A percentile compares a stretch with the other conserved stretches of the same genome.
Conservation (phyloP, 2,329 filamentous ascomycete species). For the Alternaria gaisen region DNA sequence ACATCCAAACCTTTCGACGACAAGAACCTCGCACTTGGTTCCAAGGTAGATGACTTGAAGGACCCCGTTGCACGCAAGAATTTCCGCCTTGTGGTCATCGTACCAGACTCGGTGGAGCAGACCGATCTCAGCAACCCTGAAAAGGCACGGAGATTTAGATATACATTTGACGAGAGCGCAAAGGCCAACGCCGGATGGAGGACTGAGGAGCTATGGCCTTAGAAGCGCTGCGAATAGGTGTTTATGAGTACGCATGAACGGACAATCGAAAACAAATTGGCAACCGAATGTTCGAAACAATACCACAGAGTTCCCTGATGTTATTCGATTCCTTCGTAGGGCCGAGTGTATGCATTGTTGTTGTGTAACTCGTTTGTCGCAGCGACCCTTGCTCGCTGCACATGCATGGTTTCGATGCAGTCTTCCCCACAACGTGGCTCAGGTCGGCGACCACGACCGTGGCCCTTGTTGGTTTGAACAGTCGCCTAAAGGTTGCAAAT, state of each 20-base stretch:
- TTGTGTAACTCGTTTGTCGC: conserved; percentile 8
- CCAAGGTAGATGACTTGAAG: conserved; percentile 74
- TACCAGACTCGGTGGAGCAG: conserved; percentile 78
- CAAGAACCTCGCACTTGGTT: conserved; percentile 59
- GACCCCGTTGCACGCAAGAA: conserved; percentile 76
- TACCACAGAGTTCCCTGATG: background rate
- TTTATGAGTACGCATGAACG: background rate
- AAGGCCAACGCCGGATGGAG: conserved; percentile 64
- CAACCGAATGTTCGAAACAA: background rate
- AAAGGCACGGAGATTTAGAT: conserved; percentile 71
- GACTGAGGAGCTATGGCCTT: conserved; percentile 54
- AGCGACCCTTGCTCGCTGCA: background rate
- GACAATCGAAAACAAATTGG: background rate
- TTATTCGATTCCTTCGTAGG: background rate
- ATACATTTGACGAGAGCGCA: conserved; percentile 64
- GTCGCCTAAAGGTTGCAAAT: background rate
- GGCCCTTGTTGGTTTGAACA: background rate
- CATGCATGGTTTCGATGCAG: conserved; percentile 17
- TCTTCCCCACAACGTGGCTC: conserved; percentile 34
- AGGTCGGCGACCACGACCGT: conserved; percentile 39
- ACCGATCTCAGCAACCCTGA: conserved; percentile 75
- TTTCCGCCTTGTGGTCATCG: conserved; percentile 88
- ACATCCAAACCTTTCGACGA: conserved; percentile 57
- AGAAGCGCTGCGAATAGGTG: conserved; percentile 1
- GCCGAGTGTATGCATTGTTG: background rate